Evolutionary conservation across 2,329 filamentous ascomycete species (phyloP).

Genomic region (Bimuria novae-zelandiae): DNA sequence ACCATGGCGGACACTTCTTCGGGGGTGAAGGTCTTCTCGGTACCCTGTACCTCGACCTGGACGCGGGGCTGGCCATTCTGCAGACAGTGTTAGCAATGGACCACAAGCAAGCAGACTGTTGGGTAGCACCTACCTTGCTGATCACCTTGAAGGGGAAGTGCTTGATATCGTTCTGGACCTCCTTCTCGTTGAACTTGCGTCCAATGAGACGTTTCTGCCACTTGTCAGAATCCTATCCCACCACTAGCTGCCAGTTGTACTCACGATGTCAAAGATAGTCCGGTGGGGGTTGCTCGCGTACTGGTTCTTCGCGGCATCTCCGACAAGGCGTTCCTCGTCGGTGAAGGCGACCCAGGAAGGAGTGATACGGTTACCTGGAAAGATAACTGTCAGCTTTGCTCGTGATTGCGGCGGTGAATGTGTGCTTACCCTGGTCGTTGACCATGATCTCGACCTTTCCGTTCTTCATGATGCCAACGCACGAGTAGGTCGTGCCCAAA

Average conservation of each 20-base stretch:
- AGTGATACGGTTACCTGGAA: constrained; percentile 49
- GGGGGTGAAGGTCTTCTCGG: constrained; percentile 74
- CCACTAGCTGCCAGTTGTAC: constrained; percentile 10
- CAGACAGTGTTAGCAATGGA: neutral
- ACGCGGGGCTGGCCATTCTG: constrained; percentile 82
- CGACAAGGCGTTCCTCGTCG: constrained; percentile 94
- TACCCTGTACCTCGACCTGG: constrained; percentile 69
- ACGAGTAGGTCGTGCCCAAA: constrained; percentile 45
- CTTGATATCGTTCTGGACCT: constrained; percentile 93
- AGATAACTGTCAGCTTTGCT: constrained; percentile 28
- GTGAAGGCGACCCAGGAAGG: constrained; percentile 91
- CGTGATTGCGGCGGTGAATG: neutral
- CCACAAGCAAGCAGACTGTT: too few relatives aligned
- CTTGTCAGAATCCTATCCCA: constrained; percentile 28
- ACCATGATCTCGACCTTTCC: constrained; percentile 51
- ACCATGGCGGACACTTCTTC: constrained; percentile 84
- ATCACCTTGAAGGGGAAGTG: constrained; percentile 97
- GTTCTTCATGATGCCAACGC: constrained; percentile 48
- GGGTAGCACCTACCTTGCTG: constrained; percentile 66
- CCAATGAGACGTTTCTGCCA: constrained; percentile 57
- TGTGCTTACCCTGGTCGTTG: constrained; percentile 48
- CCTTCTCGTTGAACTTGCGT: constrained; percentile 59
- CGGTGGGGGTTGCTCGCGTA: constrained; percentile 55
- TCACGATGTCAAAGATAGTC: constrained; percentile 54
- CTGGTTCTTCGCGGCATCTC: constrained; percentile 71